Percentiles rank a stretch among this genome's conserved stretches.
Evolutionary conservation across 495 filamentous ascomycete genomes (phyloP).

Genomic region (Baudoinia panamericana): DNA sequence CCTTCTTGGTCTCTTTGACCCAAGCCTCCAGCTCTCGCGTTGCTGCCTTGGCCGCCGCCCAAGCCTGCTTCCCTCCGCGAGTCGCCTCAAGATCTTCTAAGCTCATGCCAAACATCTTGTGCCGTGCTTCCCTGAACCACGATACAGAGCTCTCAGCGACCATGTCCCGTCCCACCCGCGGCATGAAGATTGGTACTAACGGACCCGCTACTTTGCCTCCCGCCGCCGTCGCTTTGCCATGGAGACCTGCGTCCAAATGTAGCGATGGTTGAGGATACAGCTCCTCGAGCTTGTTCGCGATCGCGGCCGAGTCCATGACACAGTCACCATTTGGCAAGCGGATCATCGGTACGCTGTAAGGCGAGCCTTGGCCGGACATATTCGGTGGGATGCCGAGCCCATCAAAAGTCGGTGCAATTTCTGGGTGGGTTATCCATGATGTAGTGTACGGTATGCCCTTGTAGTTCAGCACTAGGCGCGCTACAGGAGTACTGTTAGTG

Average conservation of each 20-base stretch:
- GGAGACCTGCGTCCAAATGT: conserved; percentile 35
- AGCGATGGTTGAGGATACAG: conserved; percentile 39
- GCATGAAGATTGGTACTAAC: conserved; percentile 27
- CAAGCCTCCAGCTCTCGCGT: conserved; percentile 33
- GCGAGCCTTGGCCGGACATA: conserved; percentile 19
- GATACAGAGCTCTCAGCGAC: conserved; percentile 30
- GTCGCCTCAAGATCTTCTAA: conserved; percentile 31
- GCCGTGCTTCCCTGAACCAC: conserved; percentile 36
- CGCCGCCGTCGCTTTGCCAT: conserved; percentile 25
- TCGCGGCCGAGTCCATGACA: conserved; percentile 43
- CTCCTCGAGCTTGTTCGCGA: conserved; percentile 39
- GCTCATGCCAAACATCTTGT: conserved; percentile 30
- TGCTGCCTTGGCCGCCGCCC: conserved; percentile 26
- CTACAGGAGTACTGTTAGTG: conserved; percentile 24
- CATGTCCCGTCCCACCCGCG: conserved; percentile 27
- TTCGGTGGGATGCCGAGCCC: conserved; percentile 33
- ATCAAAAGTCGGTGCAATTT: conserved; percentile 37
- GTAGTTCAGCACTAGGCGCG: conserved; percentile 45
- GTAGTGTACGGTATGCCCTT: conserved; percentile 49
- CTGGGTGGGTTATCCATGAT: conserved; percentile 51
- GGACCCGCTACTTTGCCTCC: conserved; percentile 15
- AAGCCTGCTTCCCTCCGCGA: conserved; percentile 32
- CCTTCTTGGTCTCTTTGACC: conserved; percentile 32
- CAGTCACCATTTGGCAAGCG: conserved; percentile 38
- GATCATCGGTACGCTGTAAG: conserved; percentile 45